These are phyloP conservation scores for Clohesyomyces aquaticus DNA, from an alignment of 495 filamentous ascomycete species.

Conservation along the genomic window DNA sequence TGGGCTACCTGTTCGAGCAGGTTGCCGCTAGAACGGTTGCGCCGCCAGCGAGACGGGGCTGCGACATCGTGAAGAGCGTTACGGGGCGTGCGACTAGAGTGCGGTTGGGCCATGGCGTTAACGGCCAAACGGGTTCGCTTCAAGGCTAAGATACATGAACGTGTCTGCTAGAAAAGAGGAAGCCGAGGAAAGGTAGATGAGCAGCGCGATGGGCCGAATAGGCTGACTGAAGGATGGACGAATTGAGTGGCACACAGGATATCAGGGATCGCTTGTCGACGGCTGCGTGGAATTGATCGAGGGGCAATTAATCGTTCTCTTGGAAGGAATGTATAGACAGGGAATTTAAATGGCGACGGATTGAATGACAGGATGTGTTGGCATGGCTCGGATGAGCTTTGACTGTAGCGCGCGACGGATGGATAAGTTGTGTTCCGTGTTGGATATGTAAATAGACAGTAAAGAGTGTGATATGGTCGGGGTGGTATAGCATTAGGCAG, in stretches of 20 bases:
- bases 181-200: constrained; percentile 13
- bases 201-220: constrained; percentile 1
- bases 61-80: constrained; percentile 6
- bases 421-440: not conserved
- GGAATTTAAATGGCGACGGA: constrained; percentile 1
- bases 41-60: constrained; percentile 35
- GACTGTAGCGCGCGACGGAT: constrained; percentile 4
- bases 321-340: constrained; percentile 8
- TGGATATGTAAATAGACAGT: not conserved
- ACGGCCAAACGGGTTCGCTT: constrained; percentile 19
- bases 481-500: constrained; percentile 29
- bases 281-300: constrained; percentile 22
- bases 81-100: constrained; percentile 13
- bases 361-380: not conserved
- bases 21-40: constrained; percentile 26
- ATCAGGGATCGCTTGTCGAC: constrained; percentile 23
- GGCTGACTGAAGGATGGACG: constrained; percentile 6
- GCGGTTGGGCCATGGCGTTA: constrained; percentile 36
- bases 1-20: constrained; percentile 25
- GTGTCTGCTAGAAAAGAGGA: constrained; percentile 7
- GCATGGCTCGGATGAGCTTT: too few species aligned
- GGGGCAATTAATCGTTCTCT: constrained; percentile 19
- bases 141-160: constrained; percentile 31
- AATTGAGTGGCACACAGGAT: constrained; percentile 23
- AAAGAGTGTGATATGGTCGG: constrained; percentile 25